Evolutionary conservation across 805 yeast species (phyloP).

Genomic region (Hanseniaspora lachancei): DNA sequence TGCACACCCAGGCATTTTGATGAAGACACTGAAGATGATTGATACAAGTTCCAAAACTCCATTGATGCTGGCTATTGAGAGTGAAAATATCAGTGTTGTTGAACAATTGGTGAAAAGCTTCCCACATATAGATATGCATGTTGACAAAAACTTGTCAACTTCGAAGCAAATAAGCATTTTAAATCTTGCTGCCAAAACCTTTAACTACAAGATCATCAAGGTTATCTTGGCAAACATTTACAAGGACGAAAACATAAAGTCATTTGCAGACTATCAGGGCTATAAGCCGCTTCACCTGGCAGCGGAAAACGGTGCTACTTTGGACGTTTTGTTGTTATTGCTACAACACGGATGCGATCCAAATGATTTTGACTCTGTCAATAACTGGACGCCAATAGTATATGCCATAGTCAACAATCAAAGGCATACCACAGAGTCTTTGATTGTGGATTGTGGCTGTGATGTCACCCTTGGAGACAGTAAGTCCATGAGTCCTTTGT

Average conservation of each 20-base stretch:
- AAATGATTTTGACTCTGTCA: slow-evolving; percentile 68
- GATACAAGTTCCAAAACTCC: slow-evolving; percentile 77
- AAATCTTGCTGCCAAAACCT: slow-evolving; percentile 78
- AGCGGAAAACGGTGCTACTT: slow-evolving; percentile 66
- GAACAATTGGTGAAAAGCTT: slow-evolving; percentile 34
- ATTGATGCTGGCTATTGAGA: slow-evolving; percentile 61
- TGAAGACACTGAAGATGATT: slow-evolving; percentile 29
- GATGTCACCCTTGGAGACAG: slow-evolving; percentile 57
- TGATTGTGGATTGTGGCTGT: slow-evolving; percentile 59
- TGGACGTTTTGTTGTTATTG: slow-evolving; percentile 51
- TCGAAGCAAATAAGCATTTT: slow-evolving; percentile 36
- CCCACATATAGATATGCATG: slow-evolving; percentile 33
- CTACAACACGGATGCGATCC: slow-evolving; percentile 63
- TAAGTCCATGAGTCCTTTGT: slow-evolving; percentile 65
- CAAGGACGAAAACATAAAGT: slow-evolving; percentile 13
- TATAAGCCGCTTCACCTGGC: slow-evolving; percentile 76
- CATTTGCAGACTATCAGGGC: slow-evolving; percentile 67
- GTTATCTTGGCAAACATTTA: slow-evolving; percentile 36
- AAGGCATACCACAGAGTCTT: slow-evolving; percentile 49
- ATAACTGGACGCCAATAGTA: slow-evolving; percentile 88
- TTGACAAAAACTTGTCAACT: slow-evolving; percentile 44
- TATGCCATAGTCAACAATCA: slow-evolving; percentile 85
- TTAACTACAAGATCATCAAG: slow-evolving; percentile 58
- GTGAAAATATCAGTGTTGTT: slow-evolving; percentile 45
- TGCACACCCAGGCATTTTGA: slow-evolving; percentile 1